Evolutionary conservation across 257 asterid genomes (phyloP), one percentile per base, ranked within the genome.

Genomic region (Solanum microdontum): DNA sequence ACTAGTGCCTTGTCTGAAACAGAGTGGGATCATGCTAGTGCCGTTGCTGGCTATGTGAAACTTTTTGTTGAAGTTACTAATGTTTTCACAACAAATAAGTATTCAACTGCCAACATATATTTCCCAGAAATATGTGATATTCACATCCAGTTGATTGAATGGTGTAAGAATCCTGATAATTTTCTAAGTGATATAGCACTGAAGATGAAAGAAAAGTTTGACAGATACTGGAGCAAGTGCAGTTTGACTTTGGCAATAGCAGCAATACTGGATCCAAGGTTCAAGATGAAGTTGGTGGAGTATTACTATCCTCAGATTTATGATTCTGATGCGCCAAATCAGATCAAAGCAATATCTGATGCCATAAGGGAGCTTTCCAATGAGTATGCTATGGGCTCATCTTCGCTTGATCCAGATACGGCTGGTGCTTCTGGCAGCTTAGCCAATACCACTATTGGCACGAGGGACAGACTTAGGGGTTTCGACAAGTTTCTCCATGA

Each of bases 251-350:
- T 93, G 90, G 98, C 98, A 86, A 88, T 95, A 89, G 98, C 98
- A 45, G 96, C 96, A 12, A 91, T 94, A 75, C 92, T 97, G 84
- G 99, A 97, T 87, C 99, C 99, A 76, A 95, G 98, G 88, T 97
- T 92, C 92, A 97, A 97, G 91, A 93, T 95, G 96, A 94, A 94
- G 94, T 88, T 97, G 91, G 96, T 97, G 33, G 99, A 97, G 88
- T 97, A 94, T 90, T 97, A 94, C 88, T 97, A 91, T 77, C 88
- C 88, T 82, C 95, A 92, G 91, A 94, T 97, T 82, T 97, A 95
- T 82, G 97, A 92, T 23, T 66, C 86, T 72, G 91, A 91, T 89
- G 95, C 98, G 26, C 83, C 94, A 8, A 89, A 89, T 83, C 95
- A 83, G 69, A 90, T 97, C 89, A 93, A 91, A 87, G 98, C 93